A percentile compares a stretch with the other conserved stretches of the same genome.
Evolutionary conservation across 2,329 filamentous ascomycete genomes (phyloP).

Genomic region (Endothia cerciana): DNA sequence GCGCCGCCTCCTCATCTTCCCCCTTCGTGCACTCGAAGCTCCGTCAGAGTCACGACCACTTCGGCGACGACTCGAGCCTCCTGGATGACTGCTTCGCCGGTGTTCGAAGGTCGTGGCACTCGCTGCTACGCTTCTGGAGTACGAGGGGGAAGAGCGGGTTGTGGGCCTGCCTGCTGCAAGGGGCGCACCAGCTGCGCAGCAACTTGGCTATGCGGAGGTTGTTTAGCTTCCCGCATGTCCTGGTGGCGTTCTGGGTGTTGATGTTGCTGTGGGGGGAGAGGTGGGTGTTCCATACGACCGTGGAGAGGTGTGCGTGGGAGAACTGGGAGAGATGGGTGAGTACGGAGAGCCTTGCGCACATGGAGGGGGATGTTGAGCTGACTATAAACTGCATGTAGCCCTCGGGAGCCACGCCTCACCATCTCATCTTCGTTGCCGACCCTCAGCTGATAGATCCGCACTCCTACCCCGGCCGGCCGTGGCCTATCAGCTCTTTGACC

Average conservation of each 20-base stretch:
- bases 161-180: conserved; percentile 37
- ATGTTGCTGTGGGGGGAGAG: conserved; percentile 85
- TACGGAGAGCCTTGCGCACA: conserved; percentile 12
- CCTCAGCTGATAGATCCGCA: conserved; percentile 92
- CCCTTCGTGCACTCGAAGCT: conserved; percentile 25
- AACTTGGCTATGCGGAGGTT: conserved; percentile 57
- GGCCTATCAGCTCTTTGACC: conserved; percentile 59
- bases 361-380: conserved; percentile 6
- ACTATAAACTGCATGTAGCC: conserved; percentile 58
- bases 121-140: conserved; percentile 46
- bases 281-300: conserved; percentile 71
- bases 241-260: conserved; percentile 76
- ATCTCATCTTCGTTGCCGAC: conserved; percentile 82
- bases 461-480: conserved; percentile 83
- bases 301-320: conserved; percentile 77
- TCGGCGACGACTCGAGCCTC: conserved; percentile 40
- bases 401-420: conserved; percentile 76
- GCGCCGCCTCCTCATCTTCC: conserved; percentile 25
- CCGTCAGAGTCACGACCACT: conserved; percentile 30
- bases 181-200: conserved; percentile 41
- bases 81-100: conserved; percentile 43
- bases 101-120: conserved; percentile 36
- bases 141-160: conserved; percentile 46
- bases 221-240: conserved; percentile 65
- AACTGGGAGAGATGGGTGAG: conserved; percentile 93